A percentile compares a stretch with the other conserved stretches of the same genome.
These are phyloP conservation scores for Xylariaceae sp. DNA, from an alignment of 2,329 filamentous ascomycete genomes.

Conservation along the genomic window DNA sequence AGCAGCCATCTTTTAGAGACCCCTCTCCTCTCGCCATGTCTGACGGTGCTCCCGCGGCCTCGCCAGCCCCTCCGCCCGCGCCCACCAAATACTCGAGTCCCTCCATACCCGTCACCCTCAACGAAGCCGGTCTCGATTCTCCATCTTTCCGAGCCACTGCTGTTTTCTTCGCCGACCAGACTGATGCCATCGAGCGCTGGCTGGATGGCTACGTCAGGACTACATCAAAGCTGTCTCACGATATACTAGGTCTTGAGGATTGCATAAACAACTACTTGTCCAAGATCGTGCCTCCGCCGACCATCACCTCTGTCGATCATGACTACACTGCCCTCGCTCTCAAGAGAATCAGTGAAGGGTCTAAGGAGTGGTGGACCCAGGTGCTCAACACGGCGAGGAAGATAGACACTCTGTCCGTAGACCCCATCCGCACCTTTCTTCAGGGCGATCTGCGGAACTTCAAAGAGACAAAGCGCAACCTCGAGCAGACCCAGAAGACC, in stretches of 20 bases:
- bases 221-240: slow-evolving; percentile 53
- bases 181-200: slow-evolving; percentile 90
- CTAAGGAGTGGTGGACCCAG: slow-evolving; percentile 82
- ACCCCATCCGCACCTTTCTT: slow-evolving; percentile 78
- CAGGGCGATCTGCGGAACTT: slow-evolving; percentile 76
- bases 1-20: slow-evolving; percentile 1
- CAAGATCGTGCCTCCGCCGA: slow-evolving; percentile 68
- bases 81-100: slow-evolving; percentile 32
- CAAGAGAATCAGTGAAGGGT: slow-evolving; percentile 78
- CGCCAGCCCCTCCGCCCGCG: slow-evolving; percentile 17
- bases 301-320: slow-evolving; percentile 82
- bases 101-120: slow-evolving; percentile 72
- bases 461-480: slow-evolving; percentile 72
- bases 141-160: slow-evolving; percentile 89
- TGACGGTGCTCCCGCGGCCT: slow-evolving; percentile 19
- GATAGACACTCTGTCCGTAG: slow-evolving; percentile 71
- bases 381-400: slow-evolving; percentile 70
- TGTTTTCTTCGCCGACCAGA: slow-evolving; percentile 83
- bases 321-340: slow-evolving; percentile 90
- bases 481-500: slow-evolving; percentile 77
- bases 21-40: slow-evolving; percentile 21
- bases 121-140: slow-evolving; percentile 94
- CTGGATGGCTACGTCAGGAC: slow-evolving; percentile 61
- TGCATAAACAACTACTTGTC: slow-evolving; percentile 73
- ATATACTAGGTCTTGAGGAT: slow-evolving; percentile 71